phyloP scores from a whole-genome alignment of 768 basidiomycete genomes.

The Termitomyces sp. region DNA sequence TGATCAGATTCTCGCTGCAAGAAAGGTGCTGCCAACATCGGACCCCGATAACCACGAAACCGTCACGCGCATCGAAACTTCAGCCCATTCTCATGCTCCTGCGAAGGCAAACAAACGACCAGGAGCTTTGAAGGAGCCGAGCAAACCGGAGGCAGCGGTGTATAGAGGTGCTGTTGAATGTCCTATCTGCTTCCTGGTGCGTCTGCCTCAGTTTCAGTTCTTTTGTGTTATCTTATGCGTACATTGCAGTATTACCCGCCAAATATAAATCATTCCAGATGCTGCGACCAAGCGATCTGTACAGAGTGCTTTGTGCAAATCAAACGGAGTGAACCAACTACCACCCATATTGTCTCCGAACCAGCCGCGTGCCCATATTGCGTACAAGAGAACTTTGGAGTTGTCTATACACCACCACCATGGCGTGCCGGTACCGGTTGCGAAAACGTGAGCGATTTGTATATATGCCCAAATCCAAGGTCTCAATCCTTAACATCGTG shows the following conservation, averaged over 20 bases:
- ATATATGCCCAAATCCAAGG: background rate
- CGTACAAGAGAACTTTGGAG: conserved; percentile 95
- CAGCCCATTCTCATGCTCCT: conserved; percentile 27
- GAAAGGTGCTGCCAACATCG: conserved; percentile 60
- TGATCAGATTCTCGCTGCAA: conserved; percentile 78
- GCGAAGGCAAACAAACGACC: conserved; percentile 52
- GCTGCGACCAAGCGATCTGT: conserved; percentile 98
- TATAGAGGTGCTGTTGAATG: conserved; percentile 90
- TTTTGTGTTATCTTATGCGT: conserved; percentile 24
- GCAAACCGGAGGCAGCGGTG: conserved; percentile 72
- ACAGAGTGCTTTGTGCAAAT: conserved; percentile 99
- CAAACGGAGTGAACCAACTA: conserved; percentile 91
- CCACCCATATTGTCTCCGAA: conserved; percentile 94
- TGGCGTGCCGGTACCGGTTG: conserved; percentile 81
- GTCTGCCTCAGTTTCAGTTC: conserved; percentile 29
- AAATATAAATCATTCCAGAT: conserved; percentile 96
- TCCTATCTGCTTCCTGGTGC: conserved; percentile 95
- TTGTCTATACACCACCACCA: conserved; percentile 78
- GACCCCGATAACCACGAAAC: conserved; percentile 43
- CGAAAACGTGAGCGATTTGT: conserved; percentile 59
- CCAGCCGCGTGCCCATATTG: conserved; percentile 98
- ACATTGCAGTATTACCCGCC: conserved; percentile 84
- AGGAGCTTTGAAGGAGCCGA: conserved; percentile 58
- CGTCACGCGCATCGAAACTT: conserved; percentile 43
- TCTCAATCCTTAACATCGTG: background rate